Percentiles rank a stretch among this genome's conserved stretches.
Conservation (phyloP, 495 filamentous ascomycete species). For the Xylaria grammica region DNA sequence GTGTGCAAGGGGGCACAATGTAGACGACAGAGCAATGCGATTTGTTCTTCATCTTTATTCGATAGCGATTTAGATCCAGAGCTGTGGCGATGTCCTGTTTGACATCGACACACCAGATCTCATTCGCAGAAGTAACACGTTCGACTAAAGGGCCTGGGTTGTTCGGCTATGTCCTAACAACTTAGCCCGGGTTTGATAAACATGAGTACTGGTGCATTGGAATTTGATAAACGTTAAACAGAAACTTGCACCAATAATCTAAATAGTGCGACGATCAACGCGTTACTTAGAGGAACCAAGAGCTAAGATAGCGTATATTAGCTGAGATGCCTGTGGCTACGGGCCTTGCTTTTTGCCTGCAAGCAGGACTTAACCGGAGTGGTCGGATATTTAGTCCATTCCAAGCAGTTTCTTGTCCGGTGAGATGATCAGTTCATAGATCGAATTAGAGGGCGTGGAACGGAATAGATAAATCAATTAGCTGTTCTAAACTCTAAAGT, state of each 20-base stretch:
- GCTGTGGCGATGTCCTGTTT: neutral
- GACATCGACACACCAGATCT: neutral
- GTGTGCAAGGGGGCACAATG: neutral
- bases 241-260: neutral
- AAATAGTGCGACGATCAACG: neutral
- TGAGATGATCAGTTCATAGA: neutral
- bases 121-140: neutral
- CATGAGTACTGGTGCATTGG: slow-evolving; percentile 2
- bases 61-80: neutral
- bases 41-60: slow-evolving; percentile 5
- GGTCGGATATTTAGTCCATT: neutral
- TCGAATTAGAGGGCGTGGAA: neutral
- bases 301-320: neutral
- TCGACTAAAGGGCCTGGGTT: neutral
- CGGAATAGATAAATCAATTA: neutral
- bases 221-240: neutral
- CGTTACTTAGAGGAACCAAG: neutral
- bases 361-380: neutral
- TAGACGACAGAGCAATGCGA: neutral
- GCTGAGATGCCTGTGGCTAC: neutral
- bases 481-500: neutral
- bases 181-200: neutral
- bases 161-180: no score
- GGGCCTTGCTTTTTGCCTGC: no score
- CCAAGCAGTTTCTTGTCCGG: neutral